Conservation (phyloP, 2,329 filamentous ascomycete genomes). For the Aspergillus terreus region DNA sequence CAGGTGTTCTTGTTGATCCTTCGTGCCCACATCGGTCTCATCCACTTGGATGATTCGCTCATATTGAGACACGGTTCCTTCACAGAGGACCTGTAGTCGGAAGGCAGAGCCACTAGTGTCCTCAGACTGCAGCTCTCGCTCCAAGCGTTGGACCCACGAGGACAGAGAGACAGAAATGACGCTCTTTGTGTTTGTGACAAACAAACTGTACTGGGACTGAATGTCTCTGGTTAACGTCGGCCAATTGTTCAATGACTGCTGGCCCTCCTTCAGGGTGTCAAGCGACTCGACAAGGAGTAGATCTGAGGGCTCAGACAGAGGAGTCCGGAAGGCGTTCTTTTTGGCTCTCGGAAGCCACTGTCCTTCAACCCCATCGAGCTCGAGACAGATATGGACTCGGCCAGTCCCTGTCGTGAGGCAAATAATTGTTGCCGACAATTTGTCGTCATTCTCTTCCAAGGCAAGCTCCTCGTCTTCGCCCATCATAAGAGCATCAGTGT, state of each 20-base stretch:
- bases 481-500: conserved; percentile 50
- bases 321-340: conserved; percentile 39
- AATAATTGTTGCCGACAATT: conserved; percentile 55
- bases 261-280: conserved; percentile 33
- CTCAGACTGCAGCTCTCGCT: conserved; percentile 53
- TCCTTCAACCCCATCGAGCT: conserved; percentile 59
- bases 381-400: conserved; percentile 57
- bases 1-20: conserved; percentile 31
- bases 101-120: conserved; percentile 52
- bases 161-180: conserved; percentile 55
- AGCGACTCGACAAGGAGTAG: conserved; percentile 44
- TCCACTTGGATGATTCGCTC: conserved; percentile 46
- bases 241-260: conserved; percentile 33
- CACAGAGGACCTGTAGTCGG: conserved; percentile 54
- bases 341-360: conserved; percentile 56
- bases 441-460: conserved; percentile 43
- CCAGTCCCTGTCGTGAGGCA: conserved; percentile 55
- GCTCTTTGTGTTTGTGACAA: conserved; percentile 53
- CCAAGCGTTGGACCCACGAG: conserved; percentile 55
- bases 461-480: conserved; percentile 48
- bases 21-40: conserved; percentile 20
- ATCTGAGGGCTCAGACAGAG: conserved; percentile 40
- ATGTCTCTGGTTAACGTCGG: conserved; percentile 56
- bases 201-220: conserved; percentile 56
- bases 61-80: conserved; percentile 47